These are phyloP conservation scores for Stachybotrys chlorohalonatus DNA, from an alignment of 2,329 filamentous ascomycete genomes.

Conservation along the genomic window DNA sequence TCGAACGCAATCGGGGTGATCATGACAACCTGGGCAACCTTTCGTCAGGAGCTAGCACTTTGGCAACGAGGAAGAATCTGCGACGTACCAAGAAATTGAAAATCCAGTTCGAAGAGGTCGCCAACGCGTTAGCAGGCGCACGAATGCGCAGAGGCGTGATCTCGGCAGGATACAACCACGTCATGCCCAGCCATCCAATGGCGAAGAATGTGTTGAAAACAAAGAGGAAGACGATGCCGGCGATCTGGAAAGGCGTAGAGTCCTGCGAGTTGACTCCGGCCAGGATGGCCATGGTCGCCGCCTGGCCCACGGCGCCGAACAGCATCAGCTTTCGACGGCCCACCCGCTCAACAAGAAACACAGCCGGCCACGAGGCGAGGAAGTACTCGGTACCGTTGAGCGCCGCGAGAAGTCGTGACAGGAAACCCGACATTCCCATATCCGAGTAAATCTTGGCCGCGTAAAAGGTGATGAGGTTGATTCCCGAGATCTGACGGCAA, in stretches of 20 bases:
- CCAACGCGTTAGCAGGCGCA: constrained; percentile 49
- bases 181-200: constrained; percentile 48
- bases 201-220: constrained; percentile 51
- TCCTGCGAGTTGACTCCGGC: constrained; percentile 45
- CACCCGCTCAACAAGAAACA: constrained; percentile 55
- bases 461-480: constrained; percentile 56
- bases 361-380: constrained; percentile 53
- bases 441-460: constrained; percentile 49
- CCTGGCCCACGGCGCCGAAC: constrained; percentile 55
- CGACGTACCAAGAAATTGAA: constrained; percentile 44
- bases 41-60: constrained; percentile 6
- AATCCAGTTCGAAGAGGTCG: constrained; percentile 48
- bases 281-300: constrained; percentile 54
- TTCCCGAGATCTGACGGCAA: constrained; percentile 35
- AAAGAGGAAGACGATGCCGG: constrained; percentile 59
- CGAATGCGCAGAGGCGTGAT: constrained; percentile 60
- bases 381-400: constrained; percentile 39
- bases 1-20: constrained; percentile 51
- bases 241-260: constrained; percentile 41
- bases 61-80: constrained; percentile 13
- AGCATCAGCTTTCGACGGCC: constrained; percentile 65
- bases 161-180: constrained; percentile 58
- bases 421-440: constrained; percentile 41
- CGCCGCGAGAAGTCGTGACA: constrained; percentile 47
- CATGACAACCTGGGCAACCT: constrained; percentile 38